Base-by-base conservation (phyloP, 1,284 basidiomycete genomes). In the Pterulicium gracile region DNA sequence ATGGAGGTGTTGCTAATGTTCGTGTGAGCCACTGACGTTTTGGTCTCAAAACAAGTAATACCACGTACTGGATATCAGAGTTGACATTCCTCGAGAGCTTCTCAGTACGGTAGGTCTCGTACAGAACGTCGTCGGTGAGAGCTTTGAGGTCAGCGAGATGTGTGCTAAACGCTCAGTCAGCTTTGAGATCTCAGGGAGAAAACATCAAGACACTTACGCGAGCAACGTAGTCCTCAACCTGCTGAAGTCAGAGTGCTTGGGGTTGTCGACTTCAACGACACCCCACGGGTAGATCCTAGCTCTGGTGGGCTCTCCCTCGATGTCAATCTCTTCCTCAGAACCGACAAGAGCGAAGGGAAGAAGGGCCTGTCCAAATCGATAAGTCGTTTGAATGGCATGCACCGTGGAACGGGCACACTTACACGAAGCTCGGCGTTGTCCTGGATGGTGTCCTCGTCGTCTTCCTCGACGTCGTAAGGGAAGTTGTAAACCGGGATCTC, bases 401-500 rank as follows among this genome's bases (percentile, higher is more conserved):
- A 19, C 12, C 2, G 23, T 20, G 39, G 27, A 35, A 20, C 46
- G 47, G 27, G 42, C 13, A 41, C 24, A 63, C 74, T 51, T 59
- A 88, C 87, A 47, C 93, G 77, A 49, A 97, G 81, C 63, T 95
- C 92, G 58, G 86, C 87, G 70, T 98, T 99, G 68, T 98, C 96
- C 58, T 89, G 84, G 53, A 99, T 94, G 3, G 95, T 98, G 59
- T 98, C 96, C 61, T 98, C 94, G 61, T 99, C 96, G 59, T 99
- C 91, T 68, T 98, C 96, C 65, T 98, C 96, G 18, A 93, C 85
- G 57, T 98, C 96, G 64, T 96, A 98, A 0, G 96, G 96, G 79
- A 98, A 98, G 72, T 98, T 98, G 77, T 98, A 99, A 41, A 98
- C 88, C 3, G 96, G 95, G 56, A 99, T 98, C 54, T 88, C 85